phyloP scores from a whole-genome alignment of 257 asterid species.

The Solanum stenotomum region DNA sequence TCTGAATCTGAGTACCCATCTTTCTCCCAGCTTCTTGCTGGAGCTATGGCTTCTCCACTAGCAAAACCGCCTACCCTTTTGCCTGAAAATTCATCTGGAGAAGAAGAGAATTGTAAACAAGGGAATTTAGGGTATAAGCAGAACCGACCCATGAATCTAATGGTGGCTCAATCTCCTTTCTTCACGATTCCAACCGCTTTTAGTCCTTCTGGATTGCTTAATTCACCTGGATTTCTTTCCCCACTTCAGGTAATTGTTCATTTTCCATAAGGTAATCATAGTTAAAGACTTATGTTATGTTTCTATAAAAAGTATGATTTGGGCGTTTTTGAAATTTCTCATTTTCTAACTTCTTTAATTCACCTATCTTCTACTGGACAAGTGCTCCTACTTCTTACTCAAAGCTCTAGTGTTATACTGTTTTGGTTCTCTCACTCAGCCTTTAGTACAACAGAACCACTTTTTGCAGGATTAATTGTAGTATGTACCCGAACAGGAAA shows the following conservation, averaged over 20 bases:
- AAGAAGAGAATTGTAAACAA: background rate
- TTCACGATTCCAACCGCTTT: conserved; percentile 64
- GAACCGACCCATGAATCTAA: conserved; percentile 74
- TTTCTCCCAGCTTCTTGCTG: conserved; percentile 86
- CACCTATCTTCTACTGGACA: background rate
- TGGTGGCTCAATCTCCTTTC: conserved; percentile 58
- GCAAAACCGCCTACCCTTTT: conserved; percentile 8
- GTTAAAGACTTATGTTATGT: background rate
- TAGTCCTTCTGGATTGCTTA: conserved; percentile 72
- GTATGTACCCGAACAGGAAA: background rate
- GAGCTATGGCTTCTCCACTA: conserved; percentile 82
- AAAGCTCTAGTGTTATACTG: background rate
- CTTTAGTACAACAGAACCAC: background rate
- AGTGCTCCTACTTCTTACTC: background rate
- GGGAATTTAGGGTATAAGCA: conserved; percentile 46
- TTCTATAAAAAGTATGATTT: background rate
- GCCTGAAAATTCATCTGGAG: background rate
- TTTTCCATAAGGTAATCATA: background rate
- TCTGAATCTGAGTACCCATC: conserved; percentile 47
- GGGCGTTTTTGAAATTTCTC: background rate
- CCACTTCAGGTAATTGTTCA: conserved; percentile 61
- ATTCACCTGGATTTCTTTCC: conserved; percentile 80
- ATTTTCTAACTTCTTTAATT: background rate
- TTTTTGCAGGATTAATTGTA: background rate
- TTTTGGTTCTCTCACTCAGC: background rate